phyloP scores from a whole-genome alignment of 192 early-diverging fungal species.

The Borealophlyctis nickersoniae region DNA sequence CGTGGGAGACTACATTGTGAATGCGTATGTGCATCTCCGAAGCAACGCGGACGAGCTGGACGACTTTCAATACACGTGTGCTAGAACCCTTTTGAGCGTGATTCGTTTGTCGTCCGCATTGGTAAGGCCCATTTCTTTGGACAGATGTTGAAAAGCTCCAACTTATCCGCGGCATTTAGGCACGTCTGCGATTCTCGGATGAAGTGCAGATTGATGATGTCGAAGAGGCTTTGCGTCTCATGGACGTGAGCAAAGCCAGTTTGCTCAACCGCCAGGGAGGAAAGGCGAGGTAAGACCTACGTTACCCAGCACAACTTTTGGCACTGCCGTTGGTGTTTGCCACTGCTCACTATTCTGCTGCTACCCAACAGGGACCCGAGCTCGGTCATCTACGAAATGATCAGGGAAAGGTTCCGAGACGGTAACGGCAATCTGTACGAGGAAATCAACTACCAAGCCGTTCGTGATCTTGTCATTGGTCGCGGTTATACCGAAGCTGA shows the following conservation, averaged over 20 bases:
- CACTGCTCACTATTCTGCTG: background rate
- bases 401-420: slow-evolving; percentile 68
- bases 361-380: slow-evolving; percentile 43
- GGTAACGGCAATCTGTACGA: slow-evolving; percentile 48
- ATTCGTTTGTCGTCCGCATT: slow-evolving; percentile 78
- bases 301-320: too few relatives aligned
- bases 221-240: slow-evolving; percentile 81
- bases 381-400: slow-evolving; percentile 71
- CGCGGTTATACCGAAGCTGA: slow-evolving; percentile 78
- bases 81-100: slow-evolving; percentile 83
- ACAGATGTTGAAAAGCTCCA: background rate
- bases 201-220: slow-evolving; percentile 72
- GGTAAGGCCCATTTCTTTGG: slow-evolving; percentile 22
- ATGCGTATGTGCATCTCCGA: slow-evolving; percentile 77
- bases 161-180: slow-evolving; percentile 40
- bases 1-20: slow-evolving; percentile 84
- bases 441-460: slow-evolving; percentile 48
- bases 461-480: slow-evolving; percentile 67
- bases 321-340: slow-evolving; percentile 30
- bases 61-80: slow-evolving; percentile 76
- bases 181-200: slow-evolving; percentile 71
- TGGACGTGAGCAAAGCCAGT: slow-evolving; percentile 88
- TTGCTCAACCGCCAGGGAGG: slow-evolving; percentile 60
- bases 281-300: slow-evolving; percentile 36
- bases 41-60: slow-evolving; percentile 37